phyloP scores from a whole-genome alignment of 2,329 filamentous ascomycete genomes.

The Aureobasidium lini region DNA sequence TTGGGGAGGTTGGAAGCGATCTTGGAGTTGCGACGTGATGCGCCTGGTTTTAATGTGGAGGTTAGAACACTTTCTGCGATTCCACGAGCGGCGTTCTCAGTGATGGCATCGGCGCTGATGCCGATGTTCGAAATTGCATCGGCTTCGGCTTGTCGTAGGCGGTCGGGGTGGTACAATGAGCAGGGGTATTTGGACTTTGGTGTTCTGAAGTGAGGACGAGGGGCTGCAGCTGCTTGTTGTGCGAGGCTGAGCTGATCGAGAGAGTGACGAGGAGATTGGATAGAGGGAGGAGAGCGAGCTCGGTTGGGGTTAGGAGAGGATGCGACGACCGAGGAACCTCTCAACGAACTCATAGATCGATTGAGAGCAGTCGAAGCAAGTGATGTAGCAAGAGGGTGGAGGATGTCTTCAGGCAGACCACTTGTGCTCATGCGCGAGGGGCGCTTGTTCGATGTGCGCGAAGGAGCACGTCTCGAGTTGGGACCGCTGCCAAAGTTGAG shows the following conservation, averaged over 20 bases:
- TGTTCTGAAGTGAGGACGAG: slow-evolving; percentile 40
- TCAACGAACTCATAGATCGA: slow-evolving; percentile 29
- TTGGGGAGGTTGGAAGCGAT: slow-evolving; percentile 47
- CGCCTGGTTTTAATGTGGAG: slow-evolving; percentile 20
- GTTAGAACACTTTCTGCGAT: slow-evolving; percentile 73
- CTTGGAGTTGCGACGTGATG: slow-evolving; percentile 27
- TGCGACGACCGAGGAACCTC: slow-evolving; percentile 22
- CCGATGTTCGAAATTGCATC: slow-evolving; percentile 82
- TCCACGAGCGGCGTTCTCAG: slow-evolving; percentile 82
- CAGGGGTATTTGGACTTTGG: slow-evolving; percentile 48
- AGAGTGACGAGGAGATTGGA: slow-evolving; percentile 18
- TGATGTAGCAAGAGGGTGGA: slow-evolving; percentile 24
- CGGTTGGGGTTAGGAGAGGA: slow-evolving; percentile 24
- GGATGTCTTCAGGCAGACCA: slow-evolving; percentile 30
- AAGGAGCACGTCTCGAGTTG: slow-evolving; percentile 29
- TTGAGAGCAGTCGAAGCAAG: slow-evolving; percentile 24
- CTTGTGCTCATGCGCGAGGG: slow-evolving; percentile 28
- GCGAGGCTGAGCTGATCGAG: slow-evolving; percentile 11
- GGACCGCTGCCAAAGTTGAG: slow-evolving; percentile 27
- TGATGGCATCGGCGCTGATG: slow-evolving; percentile 80
- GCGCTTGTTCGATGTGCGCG: slow-evolving; percentile 32
- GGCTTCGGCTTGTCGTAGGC: slow-evolving; percentile 88
- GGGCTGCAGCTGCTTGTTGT: slow-evolving; percentile 18
- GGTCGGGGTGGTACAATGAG: slow-evolving; percentile 49
- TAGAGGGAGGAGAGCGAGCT: slow-evolving; percentile 24